A percentile compares a stretch with the other conserved stretches of the same genome.
Conservation (phyloP, 306 rosid genomes). For the Psophocarpus tetragonolobus region DNA sequence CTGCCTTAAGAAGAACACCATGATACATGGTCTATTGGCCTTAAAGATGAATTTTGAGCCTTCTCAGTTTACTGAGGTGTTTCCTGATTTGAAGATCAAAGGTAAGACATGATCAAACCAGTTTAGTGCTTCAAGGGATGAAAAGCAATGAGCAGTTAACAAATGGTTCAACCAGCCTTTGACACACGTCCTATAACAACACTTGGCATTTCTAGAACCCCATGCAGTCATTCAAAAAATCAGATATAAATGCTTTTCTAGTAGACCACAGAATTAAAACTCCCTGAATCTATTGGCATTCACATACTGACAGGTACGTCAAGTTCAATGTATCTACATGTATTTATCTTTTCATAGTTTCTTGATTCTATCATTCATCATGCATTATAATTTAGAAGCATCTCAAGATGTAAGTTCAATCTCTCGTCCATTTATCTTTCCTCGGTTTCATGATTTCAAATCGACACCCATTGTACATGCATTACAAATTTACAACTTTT, state of each 20-base stretch:
- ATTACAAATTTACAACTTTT: conserved; percentile 24
- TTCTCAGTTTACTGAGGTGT: not conserved
- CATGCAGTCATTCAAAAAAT: conserved; percentile 29
- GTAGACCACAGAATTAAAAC: conserved; percentile 18
- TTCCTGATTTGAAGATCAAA: not conserved
- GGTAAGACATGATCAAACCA: not conserved
- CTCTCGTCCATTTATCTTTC: not conserved
- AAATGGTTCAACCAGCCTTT: conserved; percentile 28
- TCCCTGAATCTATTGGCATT: conserved; percentile 39
- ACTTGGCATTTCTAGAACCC: conserved; percentile 45
- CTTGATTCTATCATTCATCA: not conserved
- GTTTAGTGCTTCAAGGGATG: not conserved
- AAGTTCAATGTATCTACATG: not conserved
- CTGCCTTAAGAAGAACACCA: not conserved
- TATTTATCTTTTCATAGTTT: conserved; percentile 3
- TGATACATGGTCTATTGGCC: not conserved
- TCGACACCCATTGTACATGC: conserved; percentile 1
- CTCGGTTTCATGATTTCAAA: conserved; percentile 3
- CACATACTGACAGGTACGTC: conserved; percentile 37
- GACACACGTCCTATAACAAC: conserved; percentile 33
- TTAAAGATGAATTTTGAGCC: not conserved
- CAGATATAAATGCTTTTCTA: conserved; percentile 23
- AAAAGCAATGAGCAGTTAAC: not conserved
- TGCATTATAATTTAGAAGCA: conserved; percentile 22
- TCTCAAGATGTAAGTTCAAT: not conserved